These are phyloP conservation scores for Skeletonema potamos DNA, from an alignment of 108 stramenopile species.

Conservation along the genomic window DNA sequence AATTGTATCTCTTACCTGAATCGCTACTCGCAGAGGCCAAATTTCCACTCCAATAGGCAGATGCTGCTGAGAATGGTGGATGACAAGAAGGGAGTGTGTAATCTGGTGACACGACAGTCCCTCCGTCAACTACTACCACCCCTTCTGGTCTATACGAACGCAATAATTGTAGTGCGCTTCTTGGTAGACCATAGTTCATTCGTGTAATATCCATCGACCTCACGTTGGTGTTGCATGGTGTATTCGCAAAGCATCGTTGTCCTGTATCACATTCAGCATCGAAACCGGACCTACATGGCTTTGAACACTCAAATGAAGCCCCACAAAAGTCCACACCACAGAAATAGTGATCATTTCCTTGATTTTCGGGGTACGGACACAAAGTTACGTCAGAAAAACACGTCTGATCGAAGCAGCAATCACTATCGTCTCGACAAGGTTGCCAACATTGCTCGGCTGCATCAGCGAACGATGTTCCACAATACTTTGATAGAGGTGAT, in stretches of 20 bases:
- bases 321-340: slow-evolving; percentile 46
- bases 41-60: neutral
- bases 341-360: slow-evolving; percentile 39
- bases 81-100: neutral
- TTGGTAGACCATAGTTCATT: neutral
- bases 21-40: neutral
- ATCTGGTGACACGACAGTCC: neutral
- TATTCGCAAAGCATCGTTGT: slow-evolving; percentile 72
- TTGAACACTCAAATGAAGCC: slow-evolving; percentile 25
- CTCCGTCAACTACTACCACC: neutral
- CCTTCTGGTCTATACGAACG: neutral
- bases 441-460: slow-evolving; percentile 44
- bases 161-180: neutral
- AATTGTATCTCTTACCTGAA: neutral
- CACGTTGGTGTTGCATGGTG: slow-evolving; percentile 50
- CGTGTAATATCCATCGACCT: neutral
- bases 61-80: neutral
- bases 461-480: slow-evolving; percentile 9
- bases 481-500: slow-evolving; percentile 7
- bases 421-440: slow-evolving; percentile 30
- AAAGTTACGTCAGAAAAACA: slow-evolving; percentile 14
- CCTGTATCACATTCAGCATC: slow-evolving; percentile 65
- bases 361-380: slow-evolving; percentile 13
- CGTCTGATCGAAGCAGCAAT: slow-evolving; percentile 41
- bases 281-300: slow-evolving; percentile 65